Evolutionary conservation across 140 eudicot genomes (phyloP).

Genomic region (Bidens hawaiensis): DNA sequence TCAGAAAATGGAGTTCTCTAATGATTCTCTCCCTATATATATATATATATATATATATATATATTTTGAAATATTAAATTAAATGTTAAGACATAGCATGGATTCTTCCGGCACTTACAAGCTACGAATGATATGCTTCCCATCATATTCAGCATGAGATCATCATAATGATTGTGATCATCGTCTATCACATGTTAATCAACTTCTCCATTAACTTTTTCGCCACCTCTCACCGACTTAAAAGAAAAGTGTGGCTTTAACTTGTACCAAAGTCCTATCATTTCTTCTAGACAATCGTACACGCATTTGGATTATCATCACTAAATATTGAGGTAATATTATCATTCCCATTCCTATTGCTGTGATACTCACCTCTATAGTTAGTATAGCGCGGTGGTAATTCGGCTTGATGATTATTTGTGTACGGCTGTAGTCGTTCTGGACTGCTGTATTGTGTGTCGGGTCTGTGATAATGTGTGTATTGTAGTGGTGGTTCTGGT

Average conservation of each 20-base stretch:
- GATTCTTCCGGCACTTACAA: constrained; percentile 53
- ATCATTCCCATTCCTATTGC: constrained; percentile 43
- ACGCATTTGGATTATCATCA: constrained; percentile 95
- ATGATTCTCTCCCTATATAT: no score
- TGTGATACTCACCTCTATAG: constrained; percentile 35
- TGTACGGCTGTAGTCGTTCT: constrained; percentile 26
- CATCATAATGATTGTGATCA: constrained; percentile 15
- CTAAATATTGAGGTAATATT: constrained; percentile 75
- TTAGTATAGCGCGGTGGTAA: constrained; percentile 20
- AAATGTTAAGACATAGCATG: constrained; percentile 42
- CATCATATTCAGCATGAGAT: constrained; percentile 6
- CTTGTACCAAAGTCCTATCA: background rate
- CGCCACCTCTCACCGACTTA: constrained; percentile 8
- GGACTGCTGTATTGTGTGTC: constrained; percentile 33
- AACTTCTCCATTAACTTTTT: constrained; percentile 24
- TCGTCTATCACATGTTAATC: constrained; percentile 33
- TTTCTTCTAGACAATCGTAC: constrained; percentile 53
- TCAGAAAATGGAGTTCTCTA: no score
- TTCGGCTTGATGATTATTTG: constrained; percentile 20
- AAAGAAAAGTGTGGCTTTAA: constrained; percentile 20
- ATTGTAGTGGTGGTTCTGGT: constrained; percentile 15
- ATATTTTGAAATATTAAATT: no score
- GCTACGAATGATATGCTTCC: constrained; percentile 53
- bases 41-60: no score
- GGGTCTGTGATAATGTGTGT: constrained; percentile 26